Evolutionary conservation across 2,329 filamentous ascomycete genomes (phyloP), one percentile per base, ranked within the genome.

Genomic region (Coniella vitis): DNA sequence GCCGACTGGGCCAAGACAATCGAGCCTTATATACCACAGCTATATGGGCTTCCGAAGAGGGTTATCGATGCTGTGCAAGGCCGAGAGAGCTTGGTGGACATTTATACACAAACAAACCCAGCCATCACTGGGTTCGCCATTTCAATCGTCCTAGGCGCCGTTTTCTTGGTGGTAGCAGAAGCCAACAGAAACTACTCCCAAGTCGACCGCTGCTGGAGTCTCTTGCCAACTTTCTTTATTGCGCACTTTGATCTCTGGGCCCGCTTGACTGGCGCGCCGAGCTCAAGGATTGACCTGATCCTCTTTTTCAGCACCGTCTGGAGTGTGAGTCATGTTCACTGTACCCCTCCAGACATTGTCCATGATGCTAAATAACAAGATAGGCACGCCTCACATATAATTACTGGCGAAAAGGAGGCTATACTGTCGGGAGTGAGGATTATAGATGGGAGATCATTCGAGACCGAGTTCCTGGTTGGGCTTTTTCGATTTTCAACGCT

Each of bases 151-250:
- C 65, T 95, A n/a, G 81, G 81, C 1, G 76, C 76, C 4, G 60
- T 93, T 22, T 86, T 94, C 59, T 71, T 95, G 20, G 61, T 91
- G 29, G 71, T 82, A 4, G 87, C 90, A 1, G 91, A 97, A 66
- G 68, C 89, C 69, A 97, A 94, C 69, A 79, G 78, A 61, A 98
- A 98, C 67, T 96, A 90, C 66, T 96, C 90, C n/a, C 93, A 98
- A 68, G 84, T 98, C 37, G 93, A 98, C 66, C 82, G 93, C 42
- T 70, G 85, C 58, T 98, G 93, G 93, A 93, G 88, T 62, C 74
- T 98, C 53, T 69, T 98, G 44, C 93, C 93, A 1, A 84, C 87
- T 7, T 61, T 95, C 44, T 97, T 95, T 68, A 86, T 93, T 63
- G 76, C 82, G 5, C 90, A 98, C 66, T 93, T 87, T 63, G 78